Base-by-base conservation (phyloP, 2,329 filamentous ascomycete species). In the Pseudogymnoascus sp. region DNA sequence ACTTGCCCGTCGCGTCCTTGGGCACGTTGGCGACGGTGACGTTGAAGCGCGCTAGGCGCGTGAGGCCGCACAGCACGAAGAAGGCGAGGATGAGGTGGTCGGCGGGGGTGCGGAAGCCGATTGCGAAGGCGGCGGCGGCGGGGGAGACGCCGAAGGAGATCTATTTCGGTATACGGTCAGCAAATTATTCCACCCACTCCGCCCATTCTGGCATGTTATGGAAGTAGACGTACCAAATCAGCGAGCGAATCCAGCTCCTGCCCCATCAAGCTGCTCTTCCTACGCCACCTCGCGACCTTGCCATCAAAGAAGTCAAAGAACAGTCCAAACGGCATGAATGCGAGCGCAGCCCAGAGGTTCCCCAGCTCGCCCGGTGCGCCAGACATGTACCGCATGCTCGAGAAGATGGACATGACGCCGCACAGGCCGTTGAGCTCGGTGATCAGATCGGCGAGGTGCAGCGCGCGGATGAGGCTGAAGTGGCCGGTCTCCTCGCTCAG, bases 231-330 rank as follows among this genome's bases (percentile, higher is more conserved):
- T 87, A 96, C 92, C 80, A 99, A 75, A 74, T 99, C 94, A 61
- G 94, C 94, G 58, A 99, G 81, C 5, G 93, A 97, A 75, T 99
- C 94, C 62, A 99, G 80, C 76, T 99, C 94, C 76, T 97, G 93
- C 10, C 94, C 94, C 93, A 99, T 97, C 73, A 99, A 80, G 70
- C 90, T 95, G 71, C 90, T 94, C 87, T 97, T 99, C 78, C 91
- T 88, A 74, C 94, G 86, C 94, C 94, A 97, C 67, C 94, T 83
- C 66, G 94, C 94, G 62, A 99, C 92, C 73, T 92, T 94, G 72
- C 94, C 94, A 75, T 99, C 94, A 82, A 97, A 91, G 73, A 96
- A 95, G 76, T 99, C 94, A 75, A 97, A 97, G 79, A 97, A 97
- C 10, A 97, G 80, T 4, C 92, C 92, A 64, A 97, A 90, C 0